Evolutionary conservation across 495 filamentous ascomycete species (phyloP).

Genomic region (Aspergillus wentii): DNA sequence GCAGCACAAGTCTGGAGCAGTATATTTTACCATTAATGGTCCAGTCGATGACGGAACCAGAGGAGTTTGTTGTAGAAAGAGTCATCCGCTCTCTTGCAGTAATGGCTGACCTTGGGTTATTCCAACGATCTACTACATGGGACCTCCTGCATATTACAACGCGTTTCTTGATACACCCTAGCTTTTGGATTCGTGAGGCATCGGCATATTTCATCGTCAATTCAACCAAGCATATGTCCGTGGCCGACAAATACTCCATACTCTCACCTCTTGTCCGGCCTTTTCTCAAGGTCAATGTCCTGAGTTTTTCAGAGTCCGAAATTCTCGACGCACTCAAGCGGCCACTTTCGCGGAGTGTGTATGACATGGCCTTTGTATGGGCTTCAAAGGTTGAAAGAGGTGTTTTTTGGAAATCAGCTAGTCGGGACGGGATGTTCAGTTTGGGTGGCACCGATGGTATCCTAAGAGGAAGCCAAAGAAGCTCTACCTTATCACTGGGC

Average conservation of each 20-base stretch:
- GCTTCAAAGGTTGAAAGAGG: conserved; percentile 73
- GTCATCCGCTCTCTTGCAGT: conserved; percentile 85
- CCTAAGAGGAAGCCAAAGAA: conserved; percentile 20
- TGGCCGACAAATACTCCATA: conserved; percentile 78
- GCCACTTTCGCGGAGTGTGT: conserved; percentile 70
- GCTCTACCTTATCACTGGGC: conserved; percentile 26
- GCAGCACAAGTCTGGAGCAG: conserved; percentile 82
- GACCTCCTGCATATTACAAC: conserved; percentile 76
- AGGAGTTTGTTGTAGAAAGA: conserved; percentile 91
- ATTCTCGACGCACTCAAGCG: conserved; percentile 81
- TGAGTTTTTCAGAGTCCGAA: conserved; percentile 61
- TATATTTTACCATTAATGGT: conserved; percentile 96
- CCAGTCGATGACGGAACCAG: conserved; percentile 91
- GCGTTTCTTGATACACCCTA: conserved; percentile 88
- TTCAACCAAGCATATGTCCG: conserved; percentile 69
- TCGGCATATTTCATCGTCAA: conserved; percentile 76
- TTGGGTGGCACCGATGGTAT: conserved; percentile 41
- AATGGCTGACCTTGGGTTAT: conserved; percentile 81
- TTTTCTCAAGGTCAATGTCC: conserved; percentile 69
- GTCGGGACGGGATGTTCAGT: conserved; percentile 60
- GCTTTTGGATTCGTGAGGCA: conserved; percentile 90
- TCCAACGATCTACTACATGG: conserved; percentile 80
- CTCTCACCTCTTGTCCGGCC: conserved; percentile 72
- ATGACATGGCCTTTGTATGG: conserved; percentile 85
- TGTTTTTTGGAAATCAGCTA: conserved; percentile 76